Conservation (phyloP, 306 rosid species). For the Cucumis sativus region DNA sequence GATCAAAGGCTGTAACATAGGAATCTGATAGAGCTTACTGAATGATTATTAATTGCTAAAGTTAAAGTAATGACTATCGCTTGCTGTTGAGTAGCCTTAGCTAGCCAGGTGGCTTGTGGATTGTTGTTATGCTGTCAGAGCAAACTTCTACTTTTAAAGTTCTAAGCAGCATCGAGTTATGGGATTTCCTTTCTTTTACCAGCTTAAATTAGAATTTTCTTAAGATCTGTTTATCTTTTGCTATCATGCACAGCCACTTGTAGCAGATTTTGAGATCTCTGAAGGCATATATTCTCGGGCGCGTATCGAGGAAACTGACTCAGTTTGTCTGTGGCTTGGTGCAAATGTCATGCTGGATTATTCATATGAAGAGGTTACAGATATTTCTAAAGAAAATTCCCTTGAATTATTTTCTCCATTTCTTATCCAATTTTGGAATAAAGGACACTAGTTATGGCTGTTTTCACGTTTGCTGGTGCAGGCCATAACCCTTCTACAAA, state of each 20-base stretch:
- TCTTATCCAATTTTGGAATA: conserved; percentile 5
- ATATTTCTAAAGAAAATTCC: background rate
- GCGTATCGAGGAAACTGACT: conserved; percentile 42
- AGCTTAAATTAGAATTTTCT: background rate
- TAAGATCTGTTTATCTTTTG: conserved; percentile 8
- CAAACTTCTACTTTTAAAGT: background rate
- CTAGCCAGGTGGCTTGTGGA: background rate
- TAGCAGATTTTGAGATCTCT: conserved; percentile 81
- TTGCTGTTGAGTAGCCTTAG: background rate
- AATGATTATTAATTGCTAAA: background rate
- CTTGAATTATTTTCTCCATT: background rate
- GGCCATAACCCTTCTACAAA: conserved; percentile 61
- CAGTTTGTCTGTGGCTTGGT: conserved; percentile 81
- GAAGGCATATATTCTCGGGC: conserved; percentile 73
- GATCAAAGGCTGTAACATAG: background rate
- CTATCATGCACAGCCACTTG: conserved; percentile 41
- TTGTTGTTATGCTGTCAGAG: background rate
- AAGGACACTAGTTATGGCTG: conserved; percentile 4
- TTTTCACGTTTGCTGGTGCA: conserved; percentile 28
- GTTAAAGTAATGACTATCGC: background rate
- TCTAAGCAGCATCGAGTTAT: background rate
- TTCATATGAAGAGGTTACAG: conserved; percentile 71
- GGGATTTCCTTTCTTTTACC: background rate
- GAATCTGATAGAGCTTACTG: background rate
- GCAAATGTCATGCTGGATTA: conserved; percentile 93